Evolutionary conservation across 306 rosid genomes (phyloP).

Genomic region (Sechiopsis laciniata): DNA sequence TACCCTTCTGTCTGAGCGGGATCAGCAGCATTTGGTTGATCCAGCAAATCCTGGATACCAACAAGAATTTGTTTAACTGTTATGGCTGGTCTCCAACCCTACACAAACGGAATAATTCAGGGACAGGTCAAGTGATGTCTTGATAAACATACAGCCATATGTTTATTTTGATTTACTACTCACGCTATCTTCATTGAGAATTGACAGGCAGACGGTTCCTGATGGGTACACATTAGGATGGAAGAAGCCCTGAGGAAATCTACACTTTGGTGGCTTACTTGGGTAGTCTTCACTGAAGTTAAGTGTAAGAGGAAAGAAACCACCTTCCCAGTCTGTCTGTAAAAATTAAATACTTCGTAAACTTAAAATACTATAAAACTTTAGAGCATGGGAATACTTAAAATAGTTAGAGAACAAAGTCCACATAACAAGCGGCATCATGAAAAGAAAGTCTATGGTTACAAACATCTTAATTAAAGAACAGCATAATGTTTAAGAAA

Average conservation of each 20-base stretch:
- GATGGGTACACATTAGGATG: slow-evolving; percentile 98
- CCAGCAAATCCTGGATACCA: slow-evolving; percentile 91
- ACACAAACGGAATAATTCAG: slow-evolving; percentile 14
- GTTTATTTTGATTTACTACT: slow-evolving; percentile 29
- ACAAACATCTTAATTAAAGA: neutral
- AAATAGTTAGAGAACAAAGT: too few relatives aligned
- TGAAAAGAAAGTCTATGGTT: too few relatives aligned
- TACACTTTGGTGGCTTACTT: slow-evolving; percentile 95
- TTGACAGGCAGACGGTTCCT: slow-evolving; percentile 93
- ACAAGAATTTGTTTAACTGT: slow-evolving; percentile 95
- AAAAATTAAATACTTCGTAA: slow-evolving; percentile 19
- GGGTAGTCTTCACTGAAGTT: slow-evolving; percentile 99
- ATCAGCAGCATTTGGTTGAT: slow-evolving; percentile 90
- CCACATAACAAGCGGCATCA: neutral
- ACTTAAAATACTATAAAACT: neutral
- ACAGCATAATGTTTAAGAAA: slow-evolving; percentile 5
- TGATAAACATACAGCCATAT: neutral
- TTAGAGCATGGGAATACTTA: neutral
- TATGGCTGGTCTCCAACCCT: slow-evolving; percentile 99
- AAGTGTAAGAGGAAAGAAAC: slow-evolving; percentile 77
- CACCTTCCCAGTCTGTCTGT: slow-evolving; percentile 99
- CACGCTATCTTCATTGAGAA: slow-evolving; percentile 93
- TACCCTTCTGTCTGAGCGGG: slow-evolving; percentile 99
- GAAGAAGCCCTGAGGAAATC: slow-evolving; percentile 87
- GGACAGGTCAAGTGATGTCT: neutral